Base-by-base conservation (phyloP, 2,329 filamentous ascomycete species). In the Botrytis paeoniae region DNA sequence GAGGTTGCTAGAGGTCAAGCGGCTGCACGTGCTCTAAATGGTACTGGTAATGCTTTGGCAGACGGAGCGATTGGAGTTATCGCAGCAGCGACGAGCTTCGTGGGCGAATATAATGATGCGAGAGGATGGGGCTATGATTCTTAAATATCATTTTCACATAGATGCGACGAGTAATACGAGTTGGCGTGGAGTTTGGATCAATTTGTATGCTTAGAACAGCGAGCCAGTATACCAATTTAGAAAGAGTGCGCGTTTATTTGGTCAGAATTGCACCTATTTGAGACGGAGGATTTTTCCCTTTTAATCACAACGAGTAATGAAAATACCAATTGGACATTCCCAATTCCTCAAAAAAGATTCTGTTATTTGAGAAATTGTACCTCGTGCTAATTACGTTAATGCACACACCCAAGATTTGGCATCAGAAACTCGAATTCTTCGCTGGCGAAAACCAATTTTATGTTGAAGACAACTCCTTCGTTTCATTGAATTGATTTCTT, bases 21-120 rank as follows among this genome's bases (percentile, higher is more conserved):
- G 72, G 69, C 69, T 39, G 45, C 48, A 57, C 43, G 73, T 73
- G 16, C 65, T 69, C 14, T 75, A 73, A 2, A 78, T 73, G 39
- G 25, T n/a, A 82, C 83, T 0, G 83, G 82, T 1, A 83, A 82
- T 68, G 76, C 80, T 3, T 76, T 78, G 6, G 83, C 85, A 9
- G 84, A 85, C 74, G 80, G 80, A 1, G 81, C 82, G 0, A 75
- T 83, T 16, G 82, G 82, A 1, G 80, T 86, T 16, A 80, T 89
- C 37, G 82, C 84, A 73, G 84, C 85, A 3, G 85, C 88, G 10
- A 60, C 79, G 25, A 72, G 74, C 32, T 72, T 80, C 25, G 77
- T 77, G 22, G 73, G 74, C 25, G 75, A 76, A 39, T 76, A 74
- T 32, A 76, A 74, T 51, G 69, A 73, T 32, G 61, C 73, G 10